Evolutionary conservation across 2,329 filamentous ascomycete genomes (phyloP).

Genomic region (Calycina marina): DNA sequence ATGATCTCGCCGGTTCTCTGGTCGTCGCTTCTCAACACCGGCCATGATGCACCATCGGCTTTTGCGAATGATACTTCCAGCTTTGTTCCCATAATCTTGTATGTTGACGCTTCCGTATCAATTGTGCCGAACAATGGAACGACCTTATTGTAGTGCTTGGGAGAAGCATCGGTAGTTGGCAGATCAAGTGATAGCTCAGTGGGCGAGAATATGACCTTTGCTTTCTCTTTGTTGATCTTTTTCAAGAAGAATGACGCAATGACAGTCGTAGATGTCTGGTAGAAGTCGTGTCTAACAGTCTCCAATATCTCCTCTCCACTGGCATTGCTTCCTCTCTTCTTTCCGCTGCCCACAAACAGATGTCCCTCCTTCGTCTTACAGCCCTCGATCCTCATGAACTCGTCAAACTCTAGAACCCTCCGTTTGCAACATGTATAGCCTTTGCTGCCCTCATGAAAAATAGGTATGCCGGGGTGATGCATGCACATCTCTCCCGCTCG

Average conservation of each 20-base stretch:
- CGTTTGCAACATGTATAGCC: constrained; percentile 96
- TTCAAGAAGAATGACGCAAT: constrained; percentile 92
- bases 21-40: constrained; percentile 52
- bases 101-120: constrained; percentile 47
- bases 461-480: constrained; percentile 76
- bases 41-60: constrained; percentile 51
- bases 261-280: constrained; percentile 74
- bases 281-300: constrained; percentile 78
- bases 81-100: constrained; percentile 57
- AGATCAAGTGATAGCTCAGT: constrained; percentile 61
- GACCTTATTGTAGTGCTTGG: constrained; percentile 63
- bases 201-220: constrained; percentile 54
- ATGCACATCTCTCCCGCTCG: constrained; percentile 65
- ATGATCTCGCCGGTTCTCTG: constrained; percentile 63
- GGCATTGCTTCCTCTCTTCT: constrained; percentile 40
- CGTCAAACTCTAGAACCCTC: constrained; percentile 88
- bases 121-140: constrained; percentile 68
- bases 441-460: constrained; percentile 98
- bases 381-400: constrained; percentile 91
- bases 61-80: constrained; percentile 51
- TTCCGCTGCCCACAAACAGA: constrained; percentile 67
- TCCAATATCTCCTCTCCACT: constrained; percentile 61
- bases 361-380: constrained; percentile 73
- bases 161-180: constrained; percentile 58
- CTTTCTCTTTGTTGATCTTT: constrained; percentile 77